Base-by-base conservation (phyloP, 192 early-diverging fungal species). In the Coemansia sp. region DNA sequence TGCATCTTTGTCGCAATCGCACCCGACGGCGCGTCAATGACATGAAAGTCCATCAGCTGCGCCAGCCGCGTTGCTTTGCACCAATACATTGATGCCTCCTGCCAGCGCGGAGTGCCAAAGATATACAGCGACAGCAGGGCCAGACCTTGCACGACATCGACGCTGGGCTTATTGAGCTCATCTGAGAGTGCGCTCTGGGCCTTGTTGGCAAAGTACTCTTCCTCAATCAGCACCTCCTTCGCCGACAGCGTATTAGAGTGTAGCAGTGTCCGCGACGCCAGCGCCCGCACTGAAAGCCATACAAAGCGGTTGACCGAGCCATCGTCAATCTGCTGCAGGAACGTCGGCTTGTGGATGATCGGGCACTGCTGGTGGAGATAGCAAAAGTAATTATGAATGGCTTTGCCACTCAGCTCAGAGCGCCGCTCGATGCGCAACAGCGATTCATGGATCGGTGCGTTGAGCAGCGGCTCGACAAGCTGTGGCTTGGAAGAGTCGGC, bases 71-170 rank as follows among this genome's bases (percentile, higher is more conserved):
- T 72, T 5, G 78, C 78, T 64, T 81, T 71, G 73, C 78, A 81
- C 78, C 78, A 81, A 63, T 75, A 81, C 73, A 81, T 81, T 23
- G 72, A 75, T n/a, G 73, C 69, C 41, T 81, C 73, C 35, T 81
- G 68, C 72, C 72, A 81, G 25, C 70, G 68, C 21, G 72, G 73
- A 41, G 72, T 75, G 27, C 73, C 73, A 55, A 72, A 60, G 9
- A 75, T 66, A 27, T 71, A 81, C 11, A 81, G 61, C 27, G 78
- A 67, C 15, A 81, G 60, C 38, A 81, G 63, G 9, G 64, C 66
- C 65, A 81, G 47, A 14, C 78, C 78, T 57, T 81, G 78, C 43
- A 81, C 59, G 11, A 66, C 64, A 15, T 69, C 72, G 25, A 75
- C 67, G 50, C 64, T 66, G 7, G 78, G 78, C 45, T 50, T 59